Percentiles rank a stretch among this genome's conserved stretches.
Conservation (phyloP, 2,329 filamentous ascomycete species). For the Fusarium sp. region DNA sequence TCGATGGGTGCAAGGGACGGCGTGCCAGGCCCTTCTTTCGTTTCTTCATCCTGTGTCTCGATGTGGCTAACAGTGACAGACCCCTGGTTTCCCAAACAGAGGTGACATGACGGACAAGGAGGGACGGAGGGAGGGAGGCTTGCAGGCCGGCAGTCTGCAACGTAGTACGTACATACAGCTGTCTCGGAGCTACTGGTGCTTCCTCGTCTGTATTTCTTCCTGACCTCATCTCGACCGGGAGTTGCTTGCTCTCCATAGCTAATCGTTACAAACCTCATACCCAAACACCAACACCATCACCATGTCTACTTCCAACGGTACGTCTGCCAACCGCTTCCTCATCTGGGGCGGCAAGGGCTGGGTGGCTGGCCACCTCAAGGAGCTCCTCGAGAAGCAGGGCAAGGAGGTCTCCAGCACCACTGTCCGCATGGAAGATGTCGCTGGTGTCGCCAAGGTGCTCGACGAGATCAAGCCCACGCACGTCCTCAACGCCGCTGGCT, state of each 20-base stretch:
- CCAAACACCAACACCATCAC: neutral
- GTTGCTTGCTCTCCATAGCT: neutral
- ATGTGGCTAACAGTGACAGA: neutral
- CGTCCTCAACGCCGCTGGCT: slow-evolving; percentile 74
- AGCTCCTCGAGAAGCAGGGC: slow-evolving; percentile 67
- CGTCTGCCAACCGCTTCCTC: slow-evolving; percentile 48
- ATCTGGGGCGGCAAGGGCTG: slow-evolving; percentile 75
- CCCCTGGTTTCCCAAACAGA: neutral
- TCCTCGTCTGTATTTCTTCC: neutral
- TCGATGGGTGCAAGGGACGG: neutral
- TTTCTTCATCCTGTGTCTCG: neutral
- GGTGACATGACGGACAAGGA: neutral
- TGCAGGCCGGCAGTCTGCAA: neutral
- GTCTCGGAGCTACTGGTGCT: neutral
- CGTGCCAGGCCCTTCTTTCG: neutral
- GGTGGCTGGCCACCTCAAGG: slow-evolving; percentile 72
- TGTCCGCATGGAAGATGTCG: slow-evolving; percentile 73
- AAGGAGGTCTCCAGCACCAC: slow-evolving; percentile 72
- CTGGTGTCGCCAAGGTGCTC: slow-evolving; percentile 67
- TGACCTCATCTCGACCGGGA: neutral
- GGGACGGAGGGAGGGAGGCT: neutral
- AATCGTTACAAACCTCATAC: neutral
- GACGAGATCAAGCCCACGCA: slow-evolving; percentile 72
- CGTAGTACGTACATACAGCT: neutral
- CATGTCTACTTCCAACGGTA: neutral